phyloP scores from a whole-genome alignment of 164 flowering plant genomes.

The Tetracentron sinense region DNA sequence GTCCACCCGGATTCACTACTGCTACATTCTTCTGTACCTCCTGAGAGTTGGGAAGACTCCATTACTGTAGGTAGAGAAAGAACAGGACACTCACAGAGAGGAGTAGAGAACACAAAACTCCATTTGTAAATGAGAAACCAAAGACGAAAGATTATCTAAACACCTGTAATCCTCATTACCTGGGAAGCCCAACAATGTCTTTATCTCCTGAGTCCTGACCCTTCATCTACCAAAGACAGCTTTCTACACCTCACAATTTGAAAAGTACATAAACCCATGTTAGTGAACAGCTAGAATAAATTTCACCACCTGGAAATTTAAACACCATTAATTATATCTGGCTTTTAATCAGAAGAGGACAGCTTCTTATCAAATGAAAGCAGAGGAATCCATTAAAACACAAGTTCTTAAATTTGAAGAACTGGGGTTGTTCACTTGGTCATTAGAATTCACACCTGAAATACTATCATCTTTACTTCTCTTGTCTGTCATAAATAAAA shows the following conservation, averaged over 20 bases:
- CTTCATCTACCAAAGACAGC: constrained; percentile 17
- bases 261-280: constrained; percentile 10
- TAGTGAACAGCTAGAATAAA: constrained; percentile 20
- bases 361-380: constrained; percentile 4
- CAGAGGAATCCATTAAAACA: constrained; percentile 16
- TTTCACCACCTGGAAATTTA: constrained; percentile 34
- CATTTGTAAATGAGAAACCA: constrained; percentile 11
- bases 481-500: constrained; percentile 26
- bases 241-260: constrained; percentile 7
- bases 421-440: constrained; percentile 19
- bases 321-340: constrained; percentile 25
- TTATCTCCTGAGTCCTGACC: constrained; percentile 19
- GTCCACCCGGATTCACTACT: too few relatives aligned
- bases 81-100: too few relatives aligned
- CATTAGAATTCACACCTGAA: constrained; percentile 26
- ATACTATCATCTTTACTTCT: constrained; percentile 24
- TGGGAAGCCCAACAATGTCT: constrained; percentile 10
- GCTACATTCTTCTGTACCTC: constrained; percentile 37
- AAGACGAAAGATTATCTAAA: not conserved
- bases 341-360: constrained; percentile 18
- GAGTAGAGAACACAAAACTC: constrained; percentile 17
- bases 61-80: constrained; percentile 18
- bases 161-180: not conserved
- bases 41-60: constrained; percentile 42
- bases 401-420: constrained; percentile 16